Evolutionary conservation across 169 alveolate genomes (phyloP), one percentile per base, ranked within the genome.

Genomic region (Babesia bovis): DNA sequence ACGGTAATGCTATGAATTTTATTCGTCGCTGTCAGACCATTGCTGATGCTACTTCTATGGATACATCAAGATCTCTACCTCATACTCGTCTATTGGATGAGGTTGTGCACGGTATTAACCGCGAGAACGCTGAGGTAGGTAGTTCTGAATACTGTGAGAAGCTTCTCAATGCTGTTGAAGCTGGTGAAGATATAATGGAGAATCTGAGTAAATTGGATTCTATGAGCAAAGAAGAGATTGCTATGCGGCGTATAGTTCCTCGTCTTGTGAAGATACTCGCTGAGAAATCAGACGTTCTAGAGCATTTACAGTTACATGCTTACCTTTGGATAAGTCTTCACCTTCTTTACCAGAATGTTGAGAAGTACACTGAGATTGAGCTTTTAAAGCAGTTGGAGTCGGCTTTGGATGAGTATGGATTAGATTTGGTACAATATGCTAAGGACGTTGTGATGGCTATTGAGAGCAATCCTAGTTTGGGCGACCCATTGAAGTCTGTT

Each of bases 1-100:
- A 28, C 68, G 30, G 51, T 35, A 28, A 25, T 50, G 63, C 88
- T 10, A n/a, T 78, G 63, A 23, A 21, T 19, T 26, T 30, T 36
- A 57, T 78, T n/a, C 56, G 45, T 5, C 59, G 72, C 17, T 81
- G 88, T 55, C 83, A 71, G 45, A 61, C 44, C 69, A 69, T 71
- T 23, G 78, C 66, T 12, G 51, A 30, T 12, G 44, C 55, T 17
- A 70, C 63, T 26, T 19, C 17, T 17, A 21, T 38, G 45, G n/a
- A 12, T 32, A 76, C 50, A 26, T 36, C 53, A 12, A 63, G 28
- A 42, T n/a, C 17, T 19, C 83, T 42, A 56, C 88, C 79, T 0
- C 84, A 70, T 47, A 60, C 76, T 36, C 65, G 41, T 19, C 53
- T 71, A 17, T 21, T 61, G 51, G 59, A 71, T 2, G 30, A 30